phyloP scores from a whole-genome alignment of 768 basidiomycete genomes.

The Leccinum imitatum region DNA sequence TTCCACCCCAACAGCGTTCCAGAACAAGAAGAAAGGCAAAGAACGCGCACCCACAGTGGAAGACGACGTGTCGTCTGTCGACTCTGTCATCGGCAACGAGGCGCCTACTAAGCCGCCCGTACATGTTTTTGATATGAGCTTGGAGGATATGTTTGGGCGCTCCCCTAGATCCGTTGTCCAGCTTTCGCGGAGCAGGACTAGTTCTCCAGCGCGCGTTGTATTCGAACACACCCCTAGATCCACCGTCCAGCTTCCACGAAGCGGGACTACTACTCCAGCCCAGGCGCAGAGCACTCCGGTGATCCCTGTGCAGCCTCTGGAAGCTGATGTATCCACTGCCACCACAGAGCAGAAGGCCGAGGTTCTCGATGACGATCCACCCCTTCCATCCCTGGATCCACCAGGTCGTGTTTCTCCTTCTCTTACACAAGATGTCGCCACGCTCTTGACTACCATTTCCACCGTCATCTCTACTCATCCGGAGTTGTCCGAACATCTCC shows the following conservation, averaged over 20 bases:
- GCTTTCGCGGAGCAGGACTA: constrained; percentile 19
- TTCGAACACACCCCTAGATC: constrained; percentile 2
- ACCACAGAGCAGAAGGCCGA: constrained; percentile 14
- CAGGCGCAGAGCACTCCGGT: constrained; percentile 44
- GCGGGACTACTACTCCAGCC: constrained; percentile 30
- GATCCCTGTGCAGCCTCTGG: constrained; percentile 24
- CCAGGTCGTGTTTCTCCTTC: constrained; percentile 38
- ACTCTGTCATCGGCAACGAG: constrained; percentile 42
- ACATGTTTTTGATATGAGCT: constrained; percentile 51
- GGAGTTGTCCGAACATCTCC: constrained; percentile 66
- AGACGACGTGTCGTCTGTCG: constrained; percentile 39
- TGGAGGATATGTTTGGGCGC: constrained; percentile 27
- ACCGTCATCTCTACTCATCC: constrained; percentile 63
- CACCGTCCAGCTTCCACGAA: constrained; percentile 13
- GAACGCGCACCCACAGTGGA: constrained; percentile 29
- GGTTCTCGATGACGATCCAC: constrained; percentile 42
- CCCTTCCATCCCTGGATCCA: constrained; percentile 47
- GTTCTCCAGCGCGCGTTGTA: constrained; percentile 30
- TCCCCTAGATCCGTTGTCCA: constrained; percentile 16
- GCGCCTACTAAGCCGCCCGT: constrained; percentile 56
- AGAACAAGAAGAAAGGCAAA: constrained; percentile 53
- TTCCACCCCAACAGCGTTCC: constrained; percentile 11
- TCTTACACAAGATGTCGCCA: constrained; percentile 63
- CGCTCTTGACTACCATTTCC: constrained; percentile 55
- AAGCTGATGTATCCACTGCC: constrained; percentile 9